phyloP scores from a whole-genome alignment of 768 basidiomycete genomes.

The Mycena crocata region DNA sequence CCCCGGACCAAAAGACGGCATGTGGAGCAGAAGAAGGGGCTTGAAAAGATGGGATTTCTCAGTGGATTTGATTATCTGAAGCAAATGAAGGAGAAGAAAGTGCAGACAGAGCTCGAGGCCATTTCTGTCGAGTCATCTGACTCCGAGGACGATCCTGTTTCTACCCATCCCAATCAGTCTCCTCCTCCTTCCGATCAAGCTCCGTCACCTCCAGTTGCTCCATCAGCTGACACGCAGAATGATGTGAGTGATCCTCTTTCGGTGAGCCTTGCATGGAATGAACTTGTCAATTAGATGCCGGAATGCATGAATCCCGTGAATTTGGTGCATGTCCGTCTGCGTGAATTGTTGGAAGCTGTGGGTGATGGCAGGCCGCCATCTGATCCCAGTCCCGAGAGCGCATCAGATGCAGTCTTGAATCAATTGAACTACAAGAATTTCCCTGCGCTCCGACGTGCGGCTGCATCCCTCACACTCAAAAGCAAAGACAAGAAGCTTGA shows the following conservation, averaged over 20 bases:
- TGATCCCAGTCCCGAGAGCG: conserved; percentile 11
- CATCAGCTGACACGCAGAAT: no score
- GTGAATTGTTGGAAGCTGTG: neutral
- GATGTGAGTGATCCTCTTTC: no score
- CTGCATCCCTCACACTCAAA: conserved; percentile 15
- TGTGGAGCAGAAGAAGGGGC: neutral
- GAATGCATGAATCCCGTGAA: neutral
- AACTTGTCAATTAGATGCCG: conserved; percentile 33
- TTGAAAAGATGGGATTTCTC: neutral
- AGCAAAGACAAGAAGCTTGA: conserved; percentile 45
- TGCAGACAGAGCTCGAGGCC: no score
- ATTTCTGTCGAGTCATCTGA: no score
- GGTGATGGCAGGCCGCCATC: no score
- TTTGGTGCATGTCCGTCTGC: neutral
- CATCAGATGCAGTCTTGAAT: conserved; percentile 15
- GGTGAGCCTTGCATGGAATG: no score
- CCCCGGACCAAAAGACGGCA: neutral
- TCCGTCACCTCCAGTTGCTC: no score
- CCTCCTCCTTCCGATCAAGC: no score
- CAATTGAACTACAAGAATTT: conserved; percentile 28
- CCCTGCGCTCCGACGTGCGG: conserved; percentile 21
- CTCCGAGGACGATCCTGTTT: no score
- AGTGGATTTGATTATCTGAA: neutral
- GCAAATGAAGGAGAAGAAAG: conserved; percentile 10
- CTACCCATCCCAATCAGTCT: no score